Evolutionary conservation across 352 stramenopile genomes (phyloP), one percentile per base, ranked within the genome.

Genomic region (Phytophthora syringae): DNA sequence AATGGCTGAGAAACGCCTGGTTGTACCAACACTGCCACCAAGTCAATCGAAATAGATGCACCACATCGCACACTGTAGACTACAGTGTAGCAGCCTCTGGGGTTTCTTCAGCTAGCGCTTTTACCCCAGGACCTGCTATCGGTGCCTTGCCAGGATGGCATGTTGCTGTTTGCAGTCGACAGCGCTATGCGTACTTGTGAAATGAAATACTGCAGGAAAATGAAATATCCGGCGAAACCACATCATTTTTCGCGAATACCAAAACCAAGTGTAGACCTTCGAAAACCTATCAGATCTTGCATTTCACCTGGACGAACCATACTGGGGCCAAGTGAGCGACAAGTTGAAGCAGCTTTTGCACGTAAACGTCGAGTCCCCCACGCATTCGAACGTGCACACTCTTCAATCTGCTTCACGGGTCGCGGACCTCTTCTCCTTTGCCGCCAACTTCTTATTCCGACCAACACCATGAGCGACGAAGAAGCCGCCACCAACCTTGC

Each of bases 401-500:
- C 44, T 30, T 52, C 55, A 32, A 75, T 75, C 48, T 20, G 30
- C 58, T 27, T 37, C 58, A 18, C 28, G 21, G 15, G 60, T 56
- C 61, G 16, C 64, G 34, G 56, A 70, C 47, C 48, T 45, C 24
- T 32, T n/a, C 24, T 25, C 43, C 48, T 37, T 51, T 39, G 48
- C 43, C 7, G 16, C 34, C 39, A 22, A 9, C 4, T 56, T 15
- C 34, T 34, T 40, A 62, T 49, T 25, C 22, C 21, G n/a, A n/a
- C 28, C 25, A 51, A 20, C 21, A 67, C 20, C 42, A 16, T 86
- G 79, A 61, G 75, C 59, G 64, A 81, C 20, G 67, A 88, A 58
- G 67, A 60, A 55, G 67, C 64, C 5, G 73, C 67, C 39, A 79
- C 79, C 57, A 79, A 75, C n/a, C n/a, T n/a, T n/a, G n/a, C 64